Evolutionary conservation across 1,139 yeast genomes (phyloP), one percentile per base, ranked within the genome.

Genomic region (Hemisphaericaspora xylanilytica): DNA sequence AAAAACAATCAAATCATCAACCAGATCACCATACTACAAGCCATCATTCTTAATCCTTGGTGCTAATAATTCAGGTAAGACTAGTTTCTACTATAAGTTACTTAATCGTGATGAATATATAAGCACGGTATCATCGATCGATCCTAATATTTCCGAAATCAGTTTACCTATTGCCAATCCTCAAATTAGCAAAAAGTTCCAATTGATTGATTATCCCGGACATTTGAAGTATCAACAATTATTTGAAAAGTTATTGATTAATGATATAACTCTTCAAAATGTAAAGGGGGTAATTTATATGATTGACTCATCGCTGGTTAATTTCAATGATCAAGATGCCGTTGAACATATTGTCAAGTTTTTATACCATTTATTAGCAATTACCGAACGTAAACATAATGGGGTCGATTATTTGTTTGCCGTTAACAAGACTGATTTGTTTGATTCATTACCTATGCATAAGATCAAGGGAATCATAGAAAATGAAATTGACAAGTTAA

Each of bases 141-240:
- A 70, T 32, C 66, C 70, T 3, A 69, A 67, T 43, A 51, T 59
- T 34, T 53, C 56, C 1, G 49, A 53, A 8, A 42, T 69, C 8
- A 41, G 48, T 10, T 52, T 71, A 16, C 77, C 77, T 2, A 52
- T 70, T 31, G 50, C 73, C 35, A 62, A 59, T 37, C 47, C 53
- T 2, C 40, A 61, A 30, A 64, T 70, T 31, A 58, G 58, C 26
- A 64, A 61, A 40, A 46, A 49, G 24, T 72, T 65, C 59, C 71
- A 73, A 48, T 57, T 89, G 33, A 72, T 84, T 36, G 97, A 90
- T 55, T 81, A 81, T 49, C 97, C 97, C 2, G 97, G 97, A 6
- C 92, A 85, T 59, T 65, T 77, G 41, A 89, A 88, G 57, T 76
- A 89, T 49, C 77, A 76, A 44, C 74, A 74, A 36, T 63, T 72